phyloP scores from a whole-genome alignment of 257 asterid genomes.

The Jasminum sambac region DNA sequence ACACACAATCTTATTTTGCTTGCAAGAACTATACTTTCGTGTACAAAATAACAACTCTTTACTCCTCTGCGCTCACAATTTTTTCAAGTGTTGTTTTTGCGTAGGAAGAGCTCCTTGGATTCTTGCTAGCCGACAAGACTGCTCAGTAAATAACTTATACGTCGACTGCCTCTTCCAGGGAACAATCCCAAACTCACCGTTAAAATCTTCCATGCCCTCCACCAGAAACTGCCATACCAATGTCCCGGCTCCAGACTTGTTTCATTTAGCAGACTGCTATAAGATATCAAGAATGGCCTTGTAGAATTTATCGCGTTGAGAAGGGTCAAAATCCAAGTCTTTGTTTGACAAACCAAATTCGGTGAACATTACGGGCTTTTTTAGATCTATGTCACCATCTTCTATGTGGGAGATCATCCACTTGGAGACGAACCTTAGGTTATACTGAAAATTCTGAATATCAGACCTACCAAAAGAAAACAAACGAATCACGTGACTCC shows the following conservation, averaged over 20 bases:
- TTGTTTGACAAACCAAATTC: slow-evolving; percentile 83
- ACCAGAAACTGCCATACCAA: slow-evolving; percentile 93
- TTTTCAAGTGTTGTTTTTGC: slow-evolving; percentile 60
- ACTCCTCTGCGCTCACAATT: slow-evolving; percentile 48
- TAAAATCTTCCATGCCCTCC: slow-evolving; percentile 80
- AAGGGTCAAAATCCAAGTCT: slow-evolving; percentile 66
- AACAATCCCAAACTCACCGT: slow-evolving; percentile 82
- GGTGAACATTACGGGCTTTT: slow-evolving; percentile 80
- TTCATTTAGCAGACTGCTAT: slow-evolving; percentile 67
- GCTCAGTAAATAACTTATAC: slow-evolving; percentile 66
- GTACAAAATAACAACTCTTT: not conserved
- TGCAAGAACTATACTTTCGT: slow-evolving; percentile 12
- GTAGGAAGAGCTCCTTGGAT: slow-evolving; percentile 82
- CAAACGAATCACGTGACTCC: too few relatives aligned
- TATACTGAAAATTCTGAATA: slow-evolving; percentile 62
- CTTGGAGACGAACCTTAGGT: slow-evolving; percentile 63
- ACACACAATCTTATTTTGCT: not conserved
- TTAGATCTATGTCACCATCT: slow-evolving; percentile 90
- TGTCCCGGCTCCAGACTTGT: slow-evolving; percentile 76
- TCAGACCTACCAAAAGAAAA: slow-evolving; percentile 65
- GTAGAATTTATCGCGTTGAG: slow-evolving; percentile 24
- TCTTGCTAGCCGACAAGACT: slow-evolving; percentile 80
- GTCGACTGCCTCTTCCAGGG: slow-evolving; percentile 78
- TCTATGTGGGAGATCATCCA: slow-evolving; percentile 98
- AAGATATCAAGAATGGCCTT: slow-evolving; percentile 67